phyloP scores from a whole-genome alignment of 306 rosid species.

The Prunus persica region DNA sequence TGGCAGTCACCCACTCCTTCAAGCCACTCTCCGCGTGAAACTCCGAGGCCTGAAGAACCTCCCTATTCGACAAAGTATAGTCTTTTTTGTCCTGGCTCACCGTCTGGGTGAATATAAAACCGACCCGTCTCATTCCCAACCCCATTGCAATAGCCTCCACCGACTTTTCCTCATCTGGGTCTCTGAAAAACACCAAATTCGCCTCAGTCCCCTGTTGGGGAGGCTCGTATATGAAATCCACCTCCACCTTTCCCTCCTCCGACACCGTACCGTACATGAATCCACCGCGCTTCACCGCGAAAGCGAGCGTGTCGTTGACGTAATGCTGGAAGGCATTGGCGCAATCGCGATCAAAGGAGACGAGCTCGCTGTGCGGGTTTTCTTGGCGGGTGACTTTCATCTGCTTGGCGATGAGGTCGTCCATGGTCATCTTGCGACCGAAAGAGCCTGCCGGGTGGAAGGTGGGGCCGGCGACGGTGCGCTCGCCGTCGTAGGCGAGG shows the following conservation, averaged over 20 bases:
- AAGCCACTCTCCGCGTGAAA: slow-evolving; percentile 80
- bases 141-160: slow-evolving; percentile 89
- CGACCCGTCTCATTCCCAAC: slow-evolving; percentile 81
- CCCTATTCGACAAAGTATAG: slow-evolving; percentile 75
- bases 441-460: slow-evolving; percentile 81
- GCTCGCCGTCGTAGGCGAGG: slow-evolving; percentile 76
- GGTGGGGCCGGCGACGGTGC: slow-evolving; percentile 65
- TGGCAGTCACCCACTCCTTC: slow-evolving; percentile 96
- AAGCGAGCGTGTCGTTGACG: slow-evolving; percentile 80
- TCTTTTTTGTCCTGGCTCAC: slow-evolving; percentile 85
- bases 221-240: slow-evolving; percentile 89
- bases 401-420: slow-evolving; percentile 92
- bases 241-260: slow-evolving; percentile 79
- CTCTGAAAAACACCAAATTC: slow-evolving; percentile 48
- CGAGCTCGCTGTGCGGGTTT: slow-evolving; percentile 77
- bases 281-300: slow-evolving; percentile 86
- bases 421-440: slow-evolving; percentile 99
- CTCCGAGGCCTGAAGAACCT: slow-evolving; percentile 92
- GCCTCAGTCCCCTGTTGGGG: slow-evolving; percentile 87
- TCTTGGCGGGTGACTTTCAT: slow-evolving; percentile 87
- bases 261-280: slow-evolving; percentile 90
- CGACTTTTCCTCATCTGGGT: slow-evolving; percentile 70
- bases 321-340: slow-evolving; percentile 89
- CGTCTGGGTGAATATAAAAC: slow-evolving; percentile 87
- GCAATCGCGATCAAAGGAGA: slow-evolving; percentile 87